Evolutionary conservation across 2,329 filamentous ascomycete species (phyloP).

Genomic region (Talaromyces sp.): DNA sequence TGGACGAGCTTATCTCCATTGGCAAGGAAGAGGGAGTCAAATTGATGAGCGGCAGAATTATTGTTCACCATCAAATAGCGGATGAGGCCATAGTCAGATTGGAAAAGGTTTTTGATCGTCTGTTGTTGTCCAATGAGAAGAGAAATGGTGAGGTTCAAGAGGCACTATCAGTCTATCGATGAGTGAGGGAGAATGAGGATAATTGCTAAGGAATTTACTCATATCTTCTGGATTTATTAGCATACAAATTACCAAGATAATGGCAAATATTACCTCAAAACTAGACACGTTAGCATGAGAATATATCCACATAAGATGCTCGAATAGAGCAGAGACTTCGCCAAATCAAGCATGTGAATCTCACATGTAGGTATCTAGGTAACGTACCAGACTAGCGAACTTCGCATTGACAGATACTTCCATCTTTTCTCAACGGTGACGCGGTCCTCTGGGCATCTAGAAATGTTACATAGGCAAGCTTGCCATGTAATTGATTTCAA

Average conservation of each 20-base stretch:
- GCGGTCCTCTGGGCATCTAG: neutral
- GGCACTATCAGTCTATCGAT: neutral
- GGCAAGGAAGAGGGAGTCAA: constrained; percentile 15
- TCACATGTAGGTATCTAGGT: neutral
- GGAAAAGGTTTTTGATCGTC: neutral
- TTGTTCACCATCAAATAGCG: constrained; percentile 34
- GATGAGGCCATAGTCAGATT: constrained; percentile 31
- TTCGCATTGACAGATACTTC: too few relatives aligned
- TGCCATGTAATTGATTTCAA: neutral
- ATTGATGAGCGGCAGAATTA: constrained; percentile 29
- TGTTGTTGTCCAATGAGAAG: neutral
- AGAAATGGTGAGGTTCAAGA: neutral
- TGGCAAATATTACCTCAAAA: neutral
- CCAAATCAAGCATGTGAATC: neutral
- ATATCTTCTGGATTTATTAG: neutral
- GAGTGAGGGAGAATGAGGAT: neutral
- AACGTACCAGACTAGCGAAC: neutral
- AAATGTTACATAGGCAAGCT: neutral
- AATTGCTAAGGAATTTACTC: neutral
- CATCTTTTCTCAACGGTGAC: too few relatives aligned
- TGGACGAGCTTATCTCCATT: neutral
- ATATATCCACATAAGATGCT: neutral
- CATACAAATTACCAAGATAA: neutral
- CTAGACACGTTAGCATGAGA: neutral
- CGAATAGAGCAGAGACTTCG: neutral